Conservation (phyloP, 331 rosid genomes). For the Phaseolus coccineus region DNA sequence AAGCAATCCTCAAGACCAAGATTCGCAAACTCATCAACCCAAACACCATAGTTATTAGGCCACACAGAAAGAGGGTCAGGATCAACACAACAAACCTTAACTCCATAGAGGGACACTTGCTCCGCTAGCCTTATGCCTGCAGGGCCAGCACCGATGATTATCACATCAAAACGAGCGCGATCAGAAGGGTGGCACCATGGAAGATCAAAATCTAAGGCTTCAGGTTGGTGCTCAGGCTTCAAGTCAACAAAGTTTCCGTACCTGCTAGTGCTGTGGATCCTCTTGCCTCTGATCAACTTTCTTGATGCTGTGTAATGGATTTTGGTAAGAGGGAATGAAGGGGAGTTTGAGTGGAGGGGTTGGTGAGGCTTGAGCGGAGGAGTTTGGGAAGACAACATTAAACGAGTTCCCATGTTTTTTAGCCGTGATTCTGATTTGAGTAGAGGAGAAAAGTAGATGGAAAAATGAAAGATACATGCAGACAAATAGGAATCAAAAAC, state of each 20-base stretch:
- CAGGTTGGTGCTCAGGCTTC: slow-evolving; percentile 55
- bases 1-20: slow-evolving; percentile 71
- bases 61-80: slow-evolving; percentile 79
- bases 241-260: slow-evolving; percentile 68
- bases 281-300: slow-evolving; percentile 27
- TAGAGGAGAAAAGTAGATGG: slow-evolving; percentile 36
- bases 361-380: slow-evolving; percentile 39
- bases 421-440: not conserved
- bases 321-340: slow-evolving; percentile 36
- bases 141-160: slow-evolving; percentile 80
- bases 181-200: slow-evolving; percentile 59
- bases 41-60: slow-evolving; percentile 94
- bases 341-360: slow-evolving; percentile 40
- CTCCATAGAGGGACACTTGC: slow-evolving; percentile 69
- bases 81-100: slow-evolving; percentile 87
- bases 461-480: slow-evolving; percentile 14
- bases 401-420: slow-evolving; percentile 52
- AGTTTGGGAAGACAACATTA: slow-evolving; percentile 47
- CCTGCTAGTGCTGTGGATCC: slow-evolving; percentile 46
- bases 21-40: slow-evolving; percentile 80
- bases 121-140: slow-evolving; percentile 79
- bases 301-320: slow-evolving; percentile 40
- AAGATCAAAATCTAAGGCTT: slow-evolving; percentile 63
- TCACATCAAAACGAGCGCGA: slow-evolving; percentile 58
- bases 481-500: slow-evolving; percentile 60